These are phyloP conservation scores for Metschnikowia sp. DNA, from an alignment of 805 yeast species.

Conservation along the genomic window DNA sequence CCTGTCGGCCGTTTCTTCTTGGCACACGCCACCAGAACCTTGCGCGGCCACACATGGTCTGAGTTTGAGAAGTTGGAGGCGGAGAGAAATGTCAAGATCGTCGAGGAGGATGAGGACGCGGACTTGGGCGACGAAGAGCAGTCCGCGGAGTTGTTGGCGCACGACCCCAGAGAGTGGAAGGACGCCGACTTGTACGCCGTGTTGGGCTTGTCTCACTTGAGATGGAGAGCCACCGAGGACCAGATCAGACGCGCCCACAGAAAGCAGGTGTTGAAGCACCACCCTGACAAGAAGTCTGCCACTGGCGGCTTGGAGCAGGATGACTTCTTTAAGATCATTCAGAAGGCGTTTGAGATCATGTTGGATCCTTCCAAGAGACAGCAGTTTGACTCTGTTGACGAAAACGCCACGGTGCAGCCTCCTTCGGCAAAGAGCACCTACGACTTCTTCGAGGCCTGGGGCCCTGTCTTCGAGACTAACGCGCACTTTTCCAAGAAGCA, in stretches of 20 bases:
- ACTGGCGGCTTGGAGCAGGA: constrained; percentile 86
- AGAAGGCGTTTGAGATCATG: constrained; percentile 90
- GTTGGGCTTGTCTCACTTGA: constrained; percentile 84
- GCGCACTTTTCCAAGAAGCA: constrained; percentile 88
- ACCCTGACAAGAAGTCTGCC: constrained; percentile 97
- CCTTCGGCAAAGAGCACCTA: constrained; percentile 64
- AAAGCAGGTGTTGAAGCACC: constrained; percentile 93
- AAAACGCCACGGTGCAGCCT: constrained; percentile 77
- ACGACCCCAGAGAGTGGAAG: constrained; percentile 99
- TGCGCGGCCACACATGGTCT: constrained; percentile 98
- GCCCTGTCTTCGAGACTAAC: constrained; percentile 86
- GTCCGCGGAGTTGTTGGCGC: constrained; percentile 64
- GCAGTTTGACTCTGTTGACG: constrained; percentile 95
- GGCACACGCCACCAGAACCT: constrained; percentile 93
- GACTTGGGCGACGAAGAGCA: constrained; percentile 76
- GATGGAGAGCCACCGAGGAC: constrained; percentile 87
- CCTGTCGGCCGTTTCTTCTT: constrained; percentile 95
- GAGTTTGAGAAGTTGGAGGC: constrained; percentile 94
- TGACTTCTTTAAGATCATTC: constrained; percentile 96
- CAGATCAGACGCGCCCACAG: constrained; percentile 97
- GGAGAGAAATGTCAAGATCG: constrained; percentile 71
- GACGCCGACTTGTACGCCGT: constrained; percentile 94
- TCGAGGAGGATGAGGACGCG: constrained; percentile 61
- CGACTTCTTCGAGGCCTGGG: constrained; percentile 91
- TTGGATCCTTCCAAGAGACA: constrained; percentile 82